Evolutionary conservation across 2,329 filamentous ascomycete genomes (phyloP), one percentile per base, ranked within the genome.

Genomic region (Rhinocladiella mackenziei): DNA sequence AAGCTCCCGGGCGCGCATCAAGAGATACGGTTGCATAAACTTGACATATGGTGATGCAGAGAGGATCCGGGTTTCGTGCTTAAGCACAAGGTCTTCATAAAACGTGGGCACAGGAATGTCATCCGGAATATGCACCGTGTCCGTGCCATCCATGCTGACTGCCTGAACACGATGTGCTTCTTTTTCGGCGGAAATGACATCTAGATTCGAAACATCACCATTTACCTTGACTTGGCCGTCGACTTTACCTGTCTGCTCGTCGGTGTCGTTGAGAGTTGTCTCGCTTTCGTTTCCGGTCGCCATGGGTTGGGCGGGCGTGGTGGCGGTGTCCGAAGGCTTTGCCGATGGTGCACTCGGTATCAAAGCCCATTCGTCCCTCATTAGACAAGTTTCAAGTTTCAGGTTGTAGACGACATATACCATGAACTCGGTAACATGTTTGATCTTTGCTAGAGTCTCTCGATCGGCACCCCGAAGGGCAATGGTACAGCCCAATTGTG

Each of bases 401-500:
- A 98, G 74, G 58, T 96, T 98, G 67, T 98, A 98, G 9, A 97
- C 89, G 14, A 98, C 94, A 57, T 97, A 98, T 26, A 94, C 85
- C 91, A 98, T 96, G 61, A 98, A 97, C 62, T 98, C 92, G 8
- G 91, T 92, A 55, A 98, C 92, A 39, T 81, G 79, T 67, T 98
- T 98, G 64, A 98, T 81, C 56, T 82, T 86, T 1, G 80, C 73
- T 13, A 98, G 74, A 0, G 81, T 73, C 35, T 78, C 70, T 20
- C 81, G 82, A 47, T 84, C 81, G 3, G 84, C 86, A 1, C 92
- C 92, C 33, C 92, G 82, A 15, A 98, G 72, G 9, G 89, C 87
- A 56, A 98, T 95, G 0, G 92, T 98, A 61, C 92, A 97, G 0
- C 92, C 94, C 2, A 98, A 77, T 48, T 94, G 85, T 51, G 86